phyloP scores from a whole-genome alignment of 75 land plant genomes.

The Pinus albicaulis region DNA sequence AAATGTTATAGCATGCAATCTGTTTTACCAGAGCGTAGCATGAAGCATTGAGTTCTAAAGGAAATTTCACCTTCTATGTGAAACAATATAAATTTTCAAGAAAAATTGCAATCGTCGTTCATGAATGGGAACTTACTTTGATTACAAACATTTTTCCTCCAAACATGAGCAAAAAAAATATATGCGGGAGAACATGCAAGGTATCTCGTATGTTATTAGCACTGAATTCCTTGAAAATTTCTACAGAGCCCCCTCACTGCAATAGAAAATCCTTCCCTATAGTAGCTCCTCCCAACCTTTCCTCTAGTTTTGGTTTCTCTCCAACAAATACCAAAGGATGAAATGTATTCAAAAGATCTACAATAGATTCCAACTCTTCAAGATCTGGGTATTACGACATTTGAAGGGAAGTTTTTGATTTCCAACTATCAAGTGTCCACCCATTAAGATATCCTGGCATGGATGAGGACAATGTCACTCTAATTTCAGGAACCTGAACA shows the following conservation, averaged over 20 bases:
- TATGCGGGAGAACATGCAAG: constrained; percentile 49
- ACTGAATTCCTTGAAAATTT: constrained; percentile 55
- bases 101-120: too few species aligned
- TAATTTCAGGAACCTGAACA: too few species aligned
- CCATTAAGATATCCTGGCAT: neutral
- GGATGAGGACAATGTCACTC: too few species aligned
- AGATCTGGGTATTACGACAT: constrained; percentile 37
- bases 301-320: constrained; percentile 45
- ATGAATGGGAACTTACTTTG: constrained; percentile 24
- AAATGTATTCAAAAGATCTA: constrained; percentile 33
- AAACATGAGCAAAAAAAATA: constrained; percentile 57
- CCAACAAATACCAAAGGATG: constrained; percentile 55
- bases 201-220: constrained; percentile 55
- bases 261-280: constrained; percentile 46
- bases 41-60: too few species aligned
- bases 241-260: constrained; percentile 56
- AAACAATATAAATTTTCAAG: too few species aligned
- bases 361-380: constrained; percentile 20
- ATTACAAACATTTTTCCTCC: constrained; percentile 54
- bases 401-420: constrained; percentile 35
- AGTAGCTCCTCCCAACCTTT: constrained; percentile 44
- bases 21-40: too few species aligned
- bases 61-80: too few species aligned
- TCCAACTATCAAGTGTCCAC: constrained; percentile 26
- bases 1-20: too few species aligned